Evolutionary conservation across 768 basidiomycete genomes (phyloP), one percentile per base, ranked within the genome.

Genomic region (Trichaptum fuscoviolaceum): DNA sequence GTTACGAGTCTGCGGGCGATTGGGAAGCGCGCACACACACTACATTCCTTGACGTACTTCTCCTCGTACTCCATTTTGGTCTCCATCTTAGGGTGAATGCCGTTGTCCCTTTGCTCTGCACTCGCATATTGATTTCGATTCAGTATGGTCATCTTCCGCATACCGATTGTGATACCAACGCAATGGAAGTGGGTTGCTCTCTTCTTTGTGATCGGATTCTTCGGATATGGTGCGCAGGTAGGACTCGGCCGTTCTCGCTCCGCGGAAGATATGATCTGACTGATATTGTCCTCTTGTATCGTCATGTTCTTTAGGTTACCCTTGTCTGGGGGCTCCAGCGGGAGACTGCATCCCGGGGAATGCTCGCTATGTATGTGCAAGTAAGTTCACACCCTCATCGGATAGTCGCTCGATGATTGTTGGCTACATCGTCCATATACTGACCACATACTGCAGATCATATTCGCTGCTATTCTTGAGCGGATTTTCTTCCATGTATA

Each of bases 21-120:
- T 42, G 93, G 93, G 0, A 87, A 83, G 66, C 82, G 88, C 5
- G 92, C 92, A 0, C 88, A 91, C 69, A 80, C 92, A 0, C 74
- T 93, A 66, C 93, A 96, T 73, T 80, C 84, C 1, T 81, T 94
- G 70, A 76, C 82, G 0, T 92, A 85, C 64, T 93, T 89, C 74
- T 86, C 89, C 0, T 73, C 81, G 8, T 79, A 84, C 69, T 88
- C 84, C 63, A 81, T 87, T 0, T 70, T 82, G 25, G 75, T 77
- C 1, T 79, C 77, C 0, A 70, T 75, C 9, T 34, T 79, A 64
- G 76, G 69, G 75, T 76, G 42, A 52, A 52, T 59, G 73, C 65
- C 1, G 27, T 12, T 65, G 57, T 24, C 15, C 20, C 12, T 5
- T 23, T 9, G 2, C 23, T 25, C 6, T 9, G 6, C 23, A 61